Evolutionary conservation across 1,284 basidiomycete species (phyloP), one percentile per base, ranked within the genome.

Genomic region (Phellinidium pouzarii): DNA sequence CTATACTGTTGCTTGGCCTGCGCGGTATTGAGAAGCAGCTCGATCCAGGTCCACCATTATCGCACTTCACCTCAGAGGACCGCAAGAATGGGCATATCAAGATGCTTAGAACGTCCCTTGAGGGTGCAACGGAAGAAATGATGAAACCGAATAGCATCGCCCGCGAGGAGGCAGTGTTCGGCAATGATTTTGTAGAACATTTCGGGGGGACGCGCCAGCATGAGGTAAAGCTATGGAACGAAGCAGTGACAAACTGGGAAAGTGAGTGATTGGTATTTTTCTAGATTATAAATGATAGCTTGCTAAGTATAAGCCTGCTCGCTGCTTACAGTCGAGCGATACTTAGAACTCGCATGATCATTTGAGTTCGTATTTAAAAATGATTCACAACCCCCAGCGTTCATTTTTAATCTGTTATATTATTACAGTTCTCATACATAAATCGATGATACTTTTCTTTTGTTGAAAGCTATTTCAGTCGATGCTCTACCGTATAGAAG

Each of bases 191-290:
- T 62, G 91, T 98, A 2, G 91, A 97, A 29, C 94, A 98, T 64
- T 95, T 81, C 64, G 92, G 88, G 3, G 94, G 91, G 1, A 97
- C 94, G 8, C 80, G 94, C 60, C 77, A 91, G 66, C 90, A 95
- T 65, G 93, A 96, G 68, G 81, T 94, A 43, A 81, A 78, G 53
- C 62, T 90, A 45, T 93, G 89, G 84, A 90, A 91, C 61, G 79
- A 84, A 61, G 90, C 93, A 3, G 91, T 96, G 25, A 96, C 94
- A 3, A 87, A 81, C 66, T 96, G 93, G 93, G 93, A 96, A 80
- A 81, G 92, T 91, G 62, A 64, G 80, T 61, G 17, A 22, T n/a
- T n/a, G n/a, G n/a, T 19, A 40, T 25, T 58, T 50, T 44, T 45
- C 27, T 48, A 53, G 34, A 25, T 20, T 20, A 27, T 11, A 19